Evolutionary conservation across 2,329 filamentous ascomycete genomes (phyloP).

Genomic region (Microdochium trichocladiopsis): DNA sequence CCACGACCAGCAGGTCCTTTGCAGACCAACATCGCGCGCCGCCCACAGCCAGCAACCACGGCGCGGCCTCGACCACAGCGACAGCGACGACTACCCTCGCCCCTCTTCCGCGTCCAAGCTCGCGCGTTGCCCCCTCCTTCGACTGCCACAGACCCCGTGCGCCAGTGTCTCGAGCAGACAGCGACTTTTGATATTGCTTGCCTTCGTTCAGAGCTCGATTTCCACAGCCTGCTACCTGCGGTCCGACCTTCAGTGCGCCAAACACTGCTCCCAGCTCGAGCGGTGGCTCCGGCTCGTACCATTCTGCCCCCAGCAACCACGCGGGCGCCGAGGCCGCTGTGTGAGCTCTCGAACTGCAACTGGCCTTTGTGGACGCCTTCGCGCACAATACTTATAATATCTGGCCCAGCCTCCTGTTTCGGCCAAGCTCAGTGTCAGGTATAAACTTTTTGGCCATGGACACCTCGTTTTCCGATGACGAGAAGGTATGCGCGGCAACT

Average conservation of each 20-base stretch:
- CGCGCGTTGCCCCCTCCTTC: neutral
- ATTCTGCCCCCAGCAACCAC: neutral
- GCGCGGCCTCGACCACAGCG: neutral
- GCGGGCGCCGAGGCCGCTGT: neutral
- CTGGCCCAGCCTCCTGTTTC: neutral
- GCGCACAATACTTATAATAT: neutral
- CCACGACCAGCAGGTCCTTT: neutral
- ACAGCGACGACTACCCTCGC: neutral
- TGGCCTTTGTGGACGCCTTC: neutral
- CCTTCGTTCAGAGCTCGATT: neutral
- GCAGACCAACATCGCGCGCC: neutral
- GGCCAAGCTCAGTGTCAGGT: neutral
- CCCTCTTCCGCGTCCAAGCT: neutral
- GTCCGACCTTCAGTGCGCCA: neutral
- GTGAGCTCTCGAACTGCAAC: neutral
- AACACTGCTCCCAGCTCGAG: neutral
- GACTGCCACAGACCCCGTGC: neutral
- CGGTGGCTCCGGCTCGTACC: neutral
- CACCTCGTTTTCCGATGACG: constrained; percentile 38
- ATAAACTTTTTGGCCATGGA: constrained; percentile 28
- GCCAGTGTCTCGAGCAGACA: neutral
- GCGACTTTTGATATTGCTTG: neutral
- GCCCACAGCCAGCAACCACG: neutral
- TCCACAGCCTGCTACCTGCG: neutral
- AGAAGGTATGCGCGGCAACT: constrained; percentile 37